phyloP scores from a whole-genome alignment of 805 yeast genomes.

The Schwanniomyces pseudopolymorphus region DNA sequence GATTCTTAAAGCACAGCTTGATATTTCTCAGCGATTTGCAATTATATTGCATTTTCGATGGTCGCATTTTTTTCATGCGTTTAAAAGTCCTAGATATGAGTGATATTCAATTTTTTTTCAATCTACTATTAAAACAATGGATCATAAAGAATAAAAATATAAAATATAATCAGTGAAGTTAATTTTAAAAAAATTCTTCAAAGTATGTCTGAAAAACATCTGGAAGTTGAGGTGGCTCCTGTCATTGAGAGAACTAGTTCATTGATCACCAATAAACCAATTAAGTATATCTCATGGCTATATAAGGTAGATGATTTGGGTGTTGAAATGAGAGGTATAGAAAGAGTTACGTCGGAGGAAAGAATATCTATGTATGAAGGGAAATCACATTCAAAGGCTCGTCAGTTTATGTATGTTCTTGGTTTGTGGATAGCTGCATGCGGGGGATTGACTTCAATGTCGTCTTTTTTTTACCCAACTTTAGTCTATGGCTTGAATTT shows the following conservation, averaged over 20 bases:
- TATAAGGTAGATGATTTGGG: conserved; percentile 27
- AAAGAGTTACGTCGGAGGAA: conserved; percentile 29
- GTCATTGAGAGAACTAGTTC: background rate
- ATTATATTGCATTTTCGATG: background rate
- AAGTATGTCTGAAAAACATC: background rate
- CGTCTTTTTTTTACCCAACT: conserved; percentile 34
- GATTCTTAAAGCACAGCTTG: background rate
- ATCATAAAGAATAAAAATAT: background rate
- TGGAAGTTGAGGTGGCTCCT: background rate
- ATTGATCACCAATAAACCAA: background rate
- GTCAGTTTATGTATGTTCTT: conserved; percentile 27
- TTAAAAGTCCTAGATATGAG: conserved; percentile 1
- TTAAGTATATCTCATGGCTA: conserved; percentile 12
- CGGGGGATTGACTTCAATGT: conserved; percentile 40
- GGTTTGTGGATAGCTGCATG: conserved; percentile 42
- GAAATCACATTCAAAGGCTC: conserved; percentile 6
- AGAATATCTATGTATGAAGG: conserved; percentile 12
- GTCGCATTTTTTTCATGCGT: background rate
- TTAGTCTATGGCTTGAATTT: conserved; percentile 25
- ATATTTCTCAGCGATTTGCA: background rate
- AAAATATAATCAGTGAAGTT: background rate
- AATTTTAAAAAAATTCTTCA: background rate
- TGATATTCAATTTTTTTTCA: background rate
- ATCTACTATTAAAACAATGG: background rate
- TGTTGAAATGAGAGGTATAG: conserved; percentile 35